These are phyloP conservation scores for Pleurotus eryngii DNA, from an alignment of 768 basidiomycete genomes.

Conservation along the genomic window DNA sequence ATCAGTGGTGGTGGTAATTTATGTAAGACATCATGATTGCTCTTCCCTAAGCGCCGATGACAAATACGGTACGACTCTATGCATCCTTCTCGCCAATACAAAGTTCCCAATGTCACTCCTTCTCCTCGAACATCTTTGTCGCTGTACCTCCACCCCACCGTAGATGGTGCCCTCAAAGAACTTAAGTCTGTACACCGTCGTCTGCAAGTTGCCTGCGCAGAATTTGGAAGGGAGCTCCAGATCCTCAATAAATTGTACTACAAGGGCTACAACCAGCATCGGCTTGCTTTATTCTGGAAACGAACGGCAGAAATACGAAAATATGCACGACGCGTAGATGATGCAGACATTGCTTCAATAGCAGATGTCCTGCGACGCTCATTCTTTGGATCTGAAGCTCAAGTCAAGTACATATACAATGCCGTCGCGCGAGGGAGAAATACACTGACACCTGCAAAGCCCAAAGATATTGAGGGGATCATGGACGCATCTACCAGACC, in stretches of 20 bases:
- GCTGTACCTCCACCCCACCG: conserved; percentile 26
- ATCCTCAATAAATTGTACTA: conserved; percentile 70
- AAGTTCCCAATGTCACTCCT: not conserved
- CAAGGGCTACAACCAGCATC: conserved; percentile 79
- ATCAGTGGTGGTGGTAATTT: not conserved
- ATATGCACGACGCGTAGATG: conserved; percentile 37
- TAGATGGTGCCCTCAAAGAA: conserved; percentile 60
- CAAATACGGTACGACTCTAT: not conserved
- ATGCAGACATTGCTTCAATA: conserved; percentile 24
- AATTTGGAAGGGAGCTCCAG: conserved; percentile 49
- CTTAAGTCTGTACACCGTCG: conserved; percentile 54
- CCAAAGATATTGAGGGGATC: conserved; percentile 51
- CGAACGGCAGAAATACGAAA: conserved; percentile 59
- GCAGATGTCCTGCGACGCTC: conserved; percentile 41
- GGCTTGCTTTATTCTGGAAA: conserved; percentile 66
- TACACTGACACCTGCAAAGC: conserved; percentile 26
- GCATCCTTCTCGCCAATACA: not conserved
- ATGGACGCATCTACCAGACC: conserved; percentile 61
- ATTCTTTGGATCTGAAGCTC: conserved; percentile 44
- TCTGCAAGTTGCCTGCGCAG: conserved; percentile 40
- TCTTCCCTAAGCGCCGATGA: no score
- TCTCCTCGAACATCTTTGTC: conserved; percentile 24
- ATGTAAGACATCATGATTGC: not conserved
- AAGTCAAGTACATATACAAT: conserved; percentile 31
- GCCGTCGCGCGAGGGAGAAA: not conserved